A percentile compares a stretch with the other conserved stretches of the same genome.
phyloP scores from a whole-genome alignment of 257 asterid genomes.

The Solanum clarkiae region DNA sequence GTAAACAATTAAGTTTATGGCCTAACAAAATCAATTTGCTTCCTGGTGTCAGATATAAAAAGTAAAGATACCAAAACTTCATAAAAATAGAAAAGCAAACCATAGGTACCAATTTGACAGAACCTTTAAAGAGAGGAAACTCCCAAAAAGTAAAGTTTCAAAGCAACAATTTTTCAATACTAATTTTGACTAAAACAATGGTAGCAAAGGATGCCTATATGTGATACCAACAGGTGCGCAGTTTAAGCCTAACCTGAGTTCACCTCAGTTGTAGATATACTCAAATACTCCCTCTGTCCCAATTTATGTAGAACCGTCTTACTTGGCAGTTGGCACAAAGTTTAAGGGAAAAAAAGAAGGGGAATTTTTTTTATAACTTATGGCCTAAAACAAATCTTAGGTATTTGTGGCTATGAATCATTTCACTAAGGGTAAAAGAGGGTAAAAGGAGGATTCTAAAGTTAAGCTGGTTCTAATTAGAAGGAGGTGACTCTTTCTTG shows the following conservation, averaged over 20 bases:
- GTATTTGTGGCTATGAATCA: neutral
- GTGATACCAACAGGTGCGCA: neutral
- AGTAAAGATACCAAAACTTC: neutral
- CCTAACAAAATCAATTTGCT: neutral
- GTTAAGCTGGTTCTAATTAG: neutral
- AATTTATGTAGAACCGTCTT: neutral
- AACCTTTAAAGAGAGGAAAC: neutral
- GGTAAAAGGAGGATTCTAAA: neutral
- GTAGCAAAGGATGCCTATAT: neutral
- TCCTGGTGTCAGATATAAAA: neutral
- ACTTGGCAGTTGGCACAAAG: neutral
- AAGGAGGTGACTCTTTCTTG: neutral
- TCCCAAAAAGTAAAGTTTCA: neutral
- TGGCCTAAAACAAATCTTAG: neutral
- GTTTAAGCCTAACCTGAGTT: neutral
- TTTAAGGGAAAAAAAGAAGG: neutral
- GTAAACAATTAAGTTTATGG: neutral
- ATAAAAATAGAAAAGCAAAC: neutral
- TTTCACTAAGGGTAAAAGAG: neutral
- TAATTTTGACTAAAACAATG: neutral
- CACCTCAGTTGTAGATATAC: neutral
- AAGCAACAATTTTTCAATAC: neutral
- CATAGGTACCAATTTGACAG: neutral
- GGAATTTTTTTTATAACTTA: neutral
- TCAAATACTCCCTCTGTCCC: neutral